Base-by-base conservation (phyloP, 2,329 filamentous ascomycete species). In the Xylariales sp. region DNA sequence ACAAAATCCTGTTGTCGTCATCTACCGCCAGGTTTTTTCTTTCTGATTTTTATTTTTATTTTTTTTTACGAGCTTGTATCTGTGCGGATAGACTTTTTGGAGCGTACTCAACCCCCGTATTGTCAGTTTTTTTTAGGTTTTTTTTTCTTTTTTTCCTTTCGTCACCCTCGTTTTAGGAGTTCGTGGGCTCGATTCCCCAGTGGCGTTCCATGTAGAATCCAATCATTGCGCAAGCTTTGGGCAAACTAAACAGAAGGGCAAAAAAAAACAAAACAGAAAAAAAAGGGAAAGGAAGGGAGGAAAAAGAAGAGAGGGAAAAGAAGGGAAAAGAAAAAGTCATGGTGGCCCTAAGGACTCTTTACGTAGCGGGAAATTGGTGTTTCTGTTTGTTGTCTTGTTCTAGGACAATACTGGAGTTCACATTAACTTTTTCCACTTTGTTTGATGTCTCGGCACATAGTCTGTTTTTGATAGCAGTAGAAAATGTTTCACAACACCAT, bases 161-260 rank as follows among this genome's bases (percentile, higher is more conserved):
- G 56, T 70, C 64, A 61, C 58, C 45, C 52, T 69, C 49, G 68
- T 71, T 63, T 68, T 30, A 56, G 70, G 71, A 67, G 69, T 72
- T 71, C 56, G 53, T 16, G 59, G 67, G 57, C 32, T 64, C 32
- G 60, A 63, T 62, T 69, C 60, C 64, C 55, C 57, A 64, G 61
- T 66, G 60, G 72, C 69, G 68, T 60, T 64, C 16, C 49, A 39
- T 62, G 16, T 69, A 71, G 69, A 70, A 46, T 52, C 61, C 46
- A 52, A 64, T 55, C 59, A 50, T 48, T 60, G 69, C 66, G 66
- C 69, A 69, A 71, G 69, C 63, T 71, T 62, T 65, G 53, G 41
- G 48, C 62, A 52, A 59, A 48, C 59, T 41, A 62, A 62, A 39
- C 45, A 32, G 18, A 43, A 57, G 36, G 52, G 18, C 30, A 32